phyloP scores from a whole-genome alignment of 2,329 filamentous ascomycete genomes.

The Arthrinium phaeospermum region DNA sequence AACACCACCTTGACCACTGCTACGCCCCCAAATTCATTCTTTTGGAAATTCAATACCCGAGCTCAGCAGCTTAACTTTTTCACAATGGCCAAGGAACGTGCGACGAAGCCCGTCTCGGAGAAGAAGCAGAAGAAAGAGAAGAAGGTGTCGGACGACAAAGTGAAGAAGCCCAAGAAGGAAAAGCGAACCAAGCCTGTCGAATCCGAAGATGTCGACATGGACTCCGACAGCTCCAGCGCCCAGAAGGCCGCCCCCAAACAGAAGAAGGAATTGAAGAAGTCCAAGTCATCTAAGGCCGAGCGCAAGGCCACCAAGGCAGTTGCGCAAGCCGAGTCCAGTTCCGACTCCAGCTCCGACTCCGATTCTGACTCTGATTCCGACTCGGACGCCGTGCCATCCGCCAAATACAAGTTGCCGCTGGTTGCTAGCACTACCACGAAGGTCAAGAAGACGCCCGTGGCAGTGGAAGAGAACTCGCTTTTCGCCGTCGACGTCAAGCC shows the following conservation, averaged over 20 bases:
- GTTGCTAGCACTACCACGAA: slow-evolving; percentile 11
- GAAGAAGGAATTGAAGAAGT: slow-evolving; percentile 47
- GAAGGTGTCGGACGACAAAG: slow-evolving; percentile 30
- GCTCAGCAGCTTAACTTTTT: background rate
- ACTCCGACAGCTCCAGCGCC: slow-evolving; percentile 2
- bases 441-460: slow-evolving; percentile 18
- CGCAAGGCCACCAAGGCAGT: slow-evolving; percentile 35
- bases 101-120: slow-evolving; percentile 26
- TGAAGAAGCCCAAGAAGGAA: slow-evolving; percentile 30
- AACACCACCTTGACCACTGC: slow-evolving; percentile 12
- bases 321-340: background rate
- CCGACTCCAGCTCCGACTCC: background rate
- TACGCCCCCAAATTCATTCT: background rate
- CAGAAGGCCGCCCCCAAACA: background rate
- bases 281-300: slow-evolving; percentile 41
- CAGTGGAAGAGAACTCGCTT: slow-evolving; percentile 26
- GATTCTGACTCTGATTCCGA: slow-evolving; percentile 13
- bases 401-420: background rate
- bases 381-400: background rate
- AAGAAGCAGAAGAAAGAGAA: slow-evolving; percentile 30
- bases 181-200: slow-evolving; percentile 25
- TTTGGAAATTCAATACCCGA: background rate
- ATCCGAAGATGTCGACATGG: slow-evolving; percentile 23
- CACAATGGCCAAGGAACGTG: slow-evolving; percentile 34
- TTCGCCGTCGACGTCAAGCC: slow-evolving; percentile 36